These are phyloP conservation scores for Chlorociboria aeruginascens DNA, from an alignment of 495 filamentous ascomycete genomes.

Conservation along the genomic window DNA sequence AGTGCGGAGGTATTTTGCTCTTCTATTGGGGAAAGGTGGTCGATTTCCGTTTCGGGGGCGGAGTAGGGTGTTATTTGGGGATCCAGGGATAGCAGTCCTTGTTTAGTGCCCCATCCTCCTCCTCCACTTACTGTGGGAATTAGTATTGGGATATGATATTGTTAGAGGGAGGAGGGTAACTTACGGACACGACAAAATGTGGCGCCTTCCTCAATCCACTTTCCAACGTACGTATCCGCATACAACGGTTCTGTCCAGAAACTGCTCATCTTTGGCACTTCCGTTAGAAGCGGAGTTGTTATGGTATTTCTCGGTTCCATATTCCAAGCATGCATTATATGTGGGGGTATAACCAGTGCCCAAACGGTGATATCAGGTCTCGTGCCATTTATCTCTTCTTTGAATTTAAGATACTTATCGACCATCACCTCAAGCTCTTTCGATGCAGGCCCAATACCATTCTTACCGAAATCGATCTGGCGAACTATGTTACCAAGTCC, in stretches of 20 bases:
- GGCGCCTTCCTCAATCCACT: conserved; percentile 3
- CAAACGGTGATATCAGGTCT: conserved; percentile 52
- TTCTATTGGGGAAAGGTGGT: conserved; percentile 1
- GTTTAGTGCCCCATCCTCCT: conserved; percentile 82
- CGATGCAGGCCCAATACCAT: conserved; percentile 50
- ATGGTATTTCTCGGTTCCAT: conserved; percentile 17
- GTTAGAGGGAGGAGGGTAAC: conserved; percentile 11
- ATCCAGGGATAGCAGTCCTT: conserved; percentile 72
- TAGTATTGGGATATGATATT: conserved; percentile 2
- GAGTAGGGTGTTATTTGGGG: conserved; percentile 36
- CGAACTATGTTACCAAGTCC: conserved; percentile 79
- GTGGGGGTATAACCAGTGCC: conserved; percentile 52
- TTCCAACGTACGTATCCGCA: conserved; percentile 6
- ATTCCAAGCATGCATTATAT: not conserved
- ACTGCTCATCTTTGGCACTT: too few species aligned
- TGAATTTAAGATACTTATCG: conserved; percentile 36
- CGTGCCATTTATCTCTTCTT: conserved; percentile 11
- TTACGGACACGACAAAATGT: conserved; percentile 46
- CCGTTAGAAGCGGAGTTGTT: too few species aligned
- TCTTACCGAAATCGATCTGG: conserved; percentile 39
- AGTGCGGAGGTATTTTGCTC: conserved; percentile 11
- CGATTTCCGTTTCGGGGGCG: not conserved
- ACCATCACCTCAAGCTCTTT: conserved; percentile 61
- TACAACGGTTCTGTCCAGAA: too few species aligned
- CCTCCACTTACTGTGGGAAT: conserved; percentile 60